Percentiles rank a stretch among this genome's conserved stretches.
These are phyloP conservation scores for Rubia tinctorum DNA, from an alignment of 305 asterid genomes.

Conservation along the genomic window DNA sequence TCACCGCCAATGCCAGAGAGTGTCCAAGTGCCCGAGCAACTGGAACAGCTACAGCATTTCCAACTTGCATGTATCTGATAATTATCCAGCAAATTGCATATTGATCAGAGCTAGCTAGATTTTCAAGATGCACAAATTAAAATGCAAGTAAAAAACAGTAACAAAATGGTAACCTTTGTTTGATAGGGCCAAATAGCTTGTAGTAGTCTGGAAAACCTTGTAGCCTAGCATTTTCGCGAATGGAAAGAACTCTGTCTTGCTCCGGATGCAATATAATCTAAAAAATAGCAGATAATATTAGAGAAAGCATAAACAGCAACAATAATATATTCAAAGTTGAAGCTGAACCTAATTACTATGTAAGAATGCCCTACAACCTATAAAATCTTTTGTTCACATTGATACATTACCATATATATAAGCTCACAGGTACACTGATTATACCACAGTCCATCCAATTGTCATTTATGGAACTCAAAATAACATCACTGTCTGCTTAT, in stretches of 20 bases:
- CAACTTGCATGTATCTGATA: conserved; percentile 73
- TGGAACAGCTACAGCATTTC: conserved; percentile 92
- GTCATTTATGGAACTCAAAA: too few species aligned
- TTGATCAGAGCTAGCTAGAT: not conserved
- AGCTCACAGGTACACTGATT: too few species aligned
- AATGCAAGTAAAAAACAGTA: not conserved
- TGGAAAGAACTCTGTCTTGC: conserved; percentile 68
- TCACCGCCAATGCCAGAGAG: conserved; percentile 48
- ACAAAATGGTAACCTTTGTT: conserved; percentile 51
- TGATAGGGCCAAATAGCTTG: conserved; percentile 58
- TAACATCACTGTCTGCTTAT: too few species aligned
- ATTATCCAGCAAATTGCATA: not conserved
- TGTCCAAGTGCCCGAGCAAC: conserved; percentile 80
- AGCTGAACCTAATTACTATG: too few species aligned
- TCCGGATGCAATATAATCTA: conserved; percentile 63
- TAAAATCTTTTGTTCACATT: too few species aligned
- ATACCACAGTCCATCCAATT: too few species aligned
- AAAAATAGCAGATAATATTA: not conserved
- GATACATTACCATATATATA: too few species aligned
- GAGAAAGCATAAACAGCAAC: too few species aligned
- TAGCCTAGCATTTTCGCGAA: conserved; percentile 84
- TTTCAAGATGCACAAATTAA: not conserved
- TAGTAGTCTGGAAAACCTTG: conserved; percentile 94
- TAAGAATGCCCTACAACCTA: too few species aligned
- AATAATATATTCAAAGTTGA: too few species aligned